Percentiles rank a stretch among this genome's conserved stretches.
Evolutionary conservation across 371 early-diverging fungal genomes (phyloP).

Genomic region (Saksenaea vasiformis): DNA sequence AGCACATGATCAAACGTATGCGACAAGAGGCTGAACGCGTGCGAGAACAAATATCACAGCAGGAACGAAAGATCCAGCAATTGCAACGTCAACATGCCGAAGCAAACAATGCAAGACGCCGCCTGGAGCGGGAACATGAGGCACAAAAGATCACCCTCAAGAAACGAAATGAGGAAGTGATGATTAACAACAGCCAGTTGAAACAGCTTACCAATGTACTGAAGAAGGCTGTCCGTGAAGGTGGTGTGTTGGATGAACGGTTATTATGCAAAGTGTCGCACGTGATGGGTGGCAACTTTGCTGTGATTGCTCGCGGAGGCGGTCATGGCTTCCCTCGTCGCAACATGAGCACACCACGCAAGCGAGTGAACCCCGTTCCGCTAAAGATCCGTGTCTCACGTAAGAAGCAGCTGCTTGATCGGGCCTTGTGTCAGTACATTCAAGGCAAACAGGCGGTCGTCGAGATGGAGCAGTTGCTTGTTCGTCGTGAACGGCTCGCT

Average conservation of each 20-base stretch:
- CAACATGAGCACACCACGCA: conserved; percentile 1
- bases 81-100: conserved; percentile 70
- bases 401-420: conserved; percentile 68
- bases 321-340: conserved; percentile 15
- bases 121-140: conserved; percentile 70
- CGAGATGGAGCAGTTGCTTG: conserved; percentile 52
- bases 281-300: conserved; percentile 50
- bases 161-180: conserved; percentile 56
- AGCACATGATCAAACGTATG: conserved; percentile 79
- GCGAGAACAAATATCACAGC: conserved; percentile 65
- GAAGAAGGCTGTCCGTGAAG: conserved; percentile 53
- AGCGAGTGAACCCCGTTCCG: conserved; percentile 39
- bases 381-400: conserved; percentile 39
- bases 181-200: conserved; percentile 58
- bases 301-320: conserved; percentile 29
- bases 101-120: conserved; percentile 66
- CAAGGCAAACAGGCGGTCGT: conserved; percentile 54
- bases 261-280: conserved; percentile 43
- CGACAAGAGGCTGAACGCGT: conserved; percentile 73
- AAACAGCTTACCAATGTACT: conserved; percentile 54
- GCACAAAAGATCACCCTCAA: conserved; percentile 62
- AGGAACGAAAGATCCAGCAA: conserved; percentile 73
- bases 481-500: conserved; percentile 60
- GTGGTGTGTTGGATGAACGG: conserved; percentile 48
- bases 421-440: conserved; percentile 53